These are phyloP conservation scores for Barnettozyma pratensis DNA, from an alignment of 805 yeast species.

Conservation along the genomic window DNA sequence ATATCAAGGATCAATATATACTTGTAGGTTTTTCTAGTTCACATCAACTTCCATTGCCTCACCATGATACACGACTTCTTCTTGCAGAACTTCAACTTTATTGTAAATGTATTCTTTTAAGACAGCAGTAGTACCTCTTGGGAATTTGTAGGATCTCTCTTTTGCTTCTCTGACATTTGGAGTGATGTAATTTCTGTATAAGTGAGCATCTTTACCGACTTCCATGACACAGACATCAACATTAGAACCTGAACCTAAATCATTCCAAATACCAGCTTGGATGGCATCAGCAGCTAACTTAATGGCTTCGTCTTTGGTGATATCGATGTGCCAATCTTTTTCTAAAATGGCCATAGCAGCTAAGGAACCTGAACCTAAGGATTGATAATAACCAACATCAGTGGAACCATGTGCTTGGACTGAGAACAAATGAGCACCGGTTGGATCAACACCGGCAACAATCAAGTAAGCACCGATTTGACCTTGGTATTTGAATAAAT, in stretches of 20 bases:
- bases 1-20: no score
- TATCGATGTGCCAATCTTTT: constrained; percentile 73
- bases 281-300: constrained; percentile 88
- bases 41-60: constrained; percentile 50
- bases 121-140: constrained; percentile 91
- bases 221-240: constrained; percentile 98
- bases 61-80: constrained; percentile 35
- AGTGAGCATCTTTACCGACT: constrained; percentile 78
- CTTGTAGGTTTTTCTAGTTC: neutral
- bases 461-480: constrained; percentile 95
- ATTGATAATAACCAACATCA: constrained; percentile 88
- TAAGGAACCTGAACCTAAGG: constrained; percentile 93
- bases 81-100: constrained; percentile 65
- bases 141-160: constrained; percentile 77
- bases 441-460: constrained; percentile 97
- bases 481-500: constrained; percentile 94
- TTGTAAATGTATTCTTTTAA: constrained; percentile 63
- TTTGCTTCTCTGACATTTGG: constrained; percentile 87
- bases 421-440: constrained; percentile 89
- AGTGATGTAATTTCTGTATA: constrained; percentile 80
- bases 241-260: constrained; percentile 97
- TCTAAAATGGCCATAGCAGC: constrained; percentile 99
- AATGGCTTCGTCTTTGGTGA: constrained; percentile 88
- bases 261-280: constrained; percentile 98
- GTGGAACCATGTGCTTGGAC: constrained; percentile 98